Evolutionary conservation across 768 basidiomycete genomes (phyloP), one percentile per base, ranked within the genome.

Genomic region (Boletus eberwhitei): DNA sequence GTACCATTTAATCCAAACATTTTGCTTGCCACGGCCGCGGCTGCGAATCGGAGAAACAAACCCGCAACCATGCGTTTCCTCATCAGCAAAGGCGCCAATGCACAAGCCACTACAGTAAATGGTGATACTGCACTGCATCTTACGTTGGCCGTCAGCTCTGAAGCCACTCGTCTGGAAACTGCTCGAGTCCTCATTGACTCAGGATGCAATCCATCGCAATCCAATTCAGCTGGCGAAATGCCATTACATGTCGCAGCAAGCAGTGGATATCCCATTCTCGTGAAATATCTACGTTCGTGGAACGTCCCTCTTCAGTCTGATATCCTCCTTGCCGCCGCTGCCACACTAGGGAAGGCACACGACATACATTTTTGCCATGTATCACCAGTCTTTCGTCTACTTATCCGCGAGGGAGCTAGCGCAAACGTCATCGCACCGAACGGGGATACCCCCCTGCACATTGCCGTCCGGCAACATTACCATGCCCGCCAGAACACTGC

Each of bases 381-480:
- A 24, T 24, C n/a, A 19, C 37, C n/a, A 16, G n/a, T 12, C n/a
- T 38, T 38, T 19, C 37, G n/a, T 19, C 32, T 34, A 34, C 32
- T 17, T 8, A 24, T 53, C 38, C 31, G 21, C 7, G 37, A 53
- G 13, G 52, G 45, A 8, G 52, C 52, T 31, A 19, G 11, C 17
- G 38, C 47, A 31, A 34, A 40, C 22, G 16, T 31, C 22, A 31
- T 21, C 7, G n/a, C 39, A 31, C 31, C n/a, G 14, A 40, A 54
- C 26, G 53, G 47, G 21, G 49, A 54, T 31, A 52, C 48, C 6
- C 53, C n/a, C 17, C n/a, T 52, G 8, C 53, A 54, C 21, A 40
- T 52, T 19, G 41, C n/a, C 21, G 8, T 41, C 38, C 37, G 17
- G 8, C 32, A 39, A 12, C n/a, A 11, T n/a, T 26, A 26, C 5